A percentile compares a stretch with the other conserved stretches of the same genome.
phyloP scores from a whole-genome alignment of 495 filamentous ascomycete species.

The Tuber borchii region DNA sequence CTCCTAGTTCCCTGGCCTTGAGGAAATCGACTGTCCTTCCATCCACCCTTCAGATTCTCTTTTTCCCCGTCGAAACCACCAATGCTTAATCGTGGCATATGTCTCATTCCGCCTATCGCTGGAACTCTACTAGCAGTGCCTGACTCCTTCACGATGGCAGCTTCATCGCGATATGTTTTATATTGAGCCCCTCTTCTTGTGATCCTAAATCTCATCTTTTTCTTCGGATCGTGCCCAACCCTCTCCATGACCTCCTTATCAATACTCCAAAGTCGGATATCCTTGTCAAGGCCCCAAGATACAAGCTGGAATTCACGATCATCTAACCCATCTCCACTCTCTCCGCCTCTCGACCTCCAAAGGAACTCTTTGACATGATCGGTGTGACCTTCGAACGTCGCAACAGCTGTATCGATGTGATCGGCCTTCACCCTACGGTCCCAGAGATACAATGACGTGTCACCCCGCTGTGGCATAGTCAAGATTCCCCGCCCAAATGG shows the following conservation, averaged over 20 bases:
- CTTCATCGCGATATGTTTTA: constrained; percentile 61
- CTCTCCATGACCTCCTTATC: constrained; percentile 57
- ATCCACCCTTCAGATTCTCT: constrained; percentile 18
- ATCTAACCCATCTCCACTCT: constrained; percentile 62
- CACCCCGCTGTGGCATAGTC: constrained; percentile 85
- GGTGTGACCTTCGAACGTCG: constrained; percentile 73
- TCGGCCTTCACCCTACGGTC: constrained; percentile 55
- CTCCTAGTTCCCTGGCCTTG: constrained; percentile 43
- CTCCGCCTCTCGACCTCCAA: constrained; percentile 76
- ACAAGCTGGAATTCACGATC: constrained; percentile 88
- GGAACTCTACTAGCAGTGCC: constrained; percentile 17
- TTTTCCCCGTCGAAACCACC: constrained; percentile 27
- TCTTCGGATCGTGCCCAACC: constrained; percentile 66
- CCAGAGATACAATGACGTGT: constrained; percentile 78
- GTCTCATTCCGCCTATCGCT: constrained; percentile 27
- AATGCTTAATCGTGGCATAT: constrained; percentile 31
- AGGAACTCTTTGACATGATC: constrained; percentile 89
- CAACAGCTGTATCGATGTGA: constrained; percentile 53
- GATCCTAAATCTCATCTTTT: constrained; percentile 57
- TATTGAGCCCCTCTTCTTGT: constrained; percentile 81
- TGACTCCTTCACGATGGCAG: constrained; percentile 17
- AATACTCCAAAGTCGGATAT: constrained; percentile 71
- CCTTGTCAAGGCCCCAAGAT: constrained; percentile 82
- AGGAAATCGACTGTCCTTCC: constrained; percentile 42
- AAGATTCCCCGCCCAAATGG: constrained; percentile 82